Evolutionary conservation across 75 land plant genomes (phyloP), one percentile per base, ranked within the genome.

Genomic region (Pinus tabuliformis): DNA sequence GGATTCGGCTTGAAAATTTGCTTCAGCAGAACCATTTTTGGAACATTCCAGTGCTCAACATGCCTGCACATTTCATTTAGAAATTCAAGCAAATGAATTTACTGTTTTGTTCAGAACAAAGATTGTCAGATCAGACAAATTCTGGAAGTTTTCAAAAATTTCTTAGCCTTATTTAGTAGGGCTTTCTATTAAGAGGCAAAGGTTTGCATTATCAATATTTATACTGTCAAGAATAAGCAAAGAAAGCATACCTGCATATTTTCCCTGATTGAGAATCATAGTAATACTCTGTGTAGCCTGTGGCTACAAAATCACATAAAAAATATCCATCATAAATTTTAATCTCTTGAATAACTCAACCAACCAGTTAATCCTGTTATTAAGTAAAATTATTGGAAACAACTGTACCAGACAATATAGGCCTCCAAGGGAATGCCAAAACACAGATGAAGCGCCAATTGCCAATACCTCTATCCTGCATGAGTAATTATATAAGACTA

Each of bases 41-140:
- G 94, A 52, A 96, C 97, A 79, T 96, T 92, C 99, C 99, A 96
- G 60, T 89, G 87, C 78, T 96, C 99, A 59, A 92, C 90, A 78
- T 96, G 99, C 90, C 99, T 96, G 83, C 14, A 70, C 22, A 73
- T 54, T 54, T 24, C 30, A 72, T 42, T 68, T n/a, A 64, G 36
- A 13, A 68, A 39, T 68, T 52, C 22, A 68, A 37, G 71, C 9
- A 68, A 68, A 68, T 18, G 60, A 57, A 74, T 45, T 77, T 7
- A 22, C 22, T 24, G 39, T 18, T 49, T 22, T 74, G 33, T 36
- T 21, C 16, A 36, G 56, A 74, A 33, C 20, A 49, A 49, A 0
- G 14, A 64, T 8, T 37, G 71, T 16, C 42, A 39, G 8, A 21
- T 11, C 20, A 68, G 49, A 68, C 9, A 18, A 68, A 68, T 39